A percentile compares a stretch with the other conserved stretches of the same genome.
These are phyloP conservation scores for Dissoconium aciculare DNA, from an alignment of 2,329 filamentous ascomycete species.

Conservation along the genomic window DNA sequence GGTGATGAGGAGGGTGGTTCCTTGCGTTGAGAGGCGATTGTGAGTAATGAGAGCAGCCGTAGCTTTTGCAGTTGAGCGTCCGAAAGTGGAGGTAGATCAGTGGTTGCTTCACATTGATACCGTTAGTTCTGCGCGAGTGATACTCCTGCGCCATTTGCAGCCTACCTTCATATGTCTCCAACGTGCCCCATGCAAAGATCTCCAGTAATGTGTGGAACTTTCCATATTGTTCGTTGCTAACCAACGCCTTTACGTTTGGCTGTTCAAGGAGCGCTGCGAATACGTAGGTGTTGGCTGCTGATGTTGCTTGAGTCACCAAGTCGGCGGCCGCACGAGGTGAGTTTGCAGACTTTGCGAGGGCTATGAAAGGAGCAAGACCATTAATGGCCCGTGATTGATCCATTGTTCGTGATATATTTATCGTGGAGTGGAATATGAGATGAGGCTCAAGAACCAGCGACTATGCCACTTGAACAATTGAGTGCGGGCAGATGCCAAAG, in stretches of 20 bases:
- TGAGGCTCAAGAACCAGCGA: too few relatives aligned
- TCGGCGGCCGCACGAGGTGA: slow-evolving; percentile 75
- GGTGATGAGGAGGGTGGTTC: slow-evolving; percentile 6
- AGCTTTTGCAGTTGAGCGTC: slow-evolving; percentile 68
- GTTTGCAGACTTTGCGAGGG: slow-evolving; percentile 70
- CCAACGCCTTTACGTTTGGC: slow-evolving; percentile 61
- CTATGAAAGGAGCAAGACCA: slow-evolving; percentile 67
- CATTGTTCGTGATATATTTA: too few relatives aligned
- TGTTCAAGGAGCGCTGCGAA: slow-evolving; percentile 85
- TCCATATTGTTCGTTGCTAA: slow-evolving; percentile 46
- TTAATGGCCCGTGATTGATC: slow-evolving; percentile 53
- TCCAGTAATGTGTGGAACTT: slow-evolving; percentile 57
- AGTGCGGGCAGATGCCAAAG: too few relatives aligned
- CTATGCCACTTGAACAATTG: too few relatives aligned
- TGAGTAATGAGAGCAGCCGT: slow-evolving; percentile 75
- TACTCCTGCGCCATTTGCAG: not conserved
- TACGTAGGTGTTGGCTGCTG: slow-evolving; percentile 76
- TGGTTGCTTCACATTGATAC: slow-evolving; percentile 26
- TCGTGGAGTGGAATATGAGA: too few relatives aligned
- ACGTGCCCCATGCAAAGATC: slow-evolving; percentile 88
- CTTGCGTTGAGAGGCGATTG: slow-evolving; percentile 50
- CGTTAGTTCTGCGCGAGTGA: slow-evolving; percentile 2
- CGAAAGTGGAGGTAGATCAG: slow-evolving; percentile 53
- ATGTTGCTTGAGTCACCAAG: slow-evolving; percentile 74
- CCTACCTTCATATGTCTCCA: slow-evolving; percentile 54